Conservation (phyloP, 805 yeast species). For the Candida multigemmis region DNA sequence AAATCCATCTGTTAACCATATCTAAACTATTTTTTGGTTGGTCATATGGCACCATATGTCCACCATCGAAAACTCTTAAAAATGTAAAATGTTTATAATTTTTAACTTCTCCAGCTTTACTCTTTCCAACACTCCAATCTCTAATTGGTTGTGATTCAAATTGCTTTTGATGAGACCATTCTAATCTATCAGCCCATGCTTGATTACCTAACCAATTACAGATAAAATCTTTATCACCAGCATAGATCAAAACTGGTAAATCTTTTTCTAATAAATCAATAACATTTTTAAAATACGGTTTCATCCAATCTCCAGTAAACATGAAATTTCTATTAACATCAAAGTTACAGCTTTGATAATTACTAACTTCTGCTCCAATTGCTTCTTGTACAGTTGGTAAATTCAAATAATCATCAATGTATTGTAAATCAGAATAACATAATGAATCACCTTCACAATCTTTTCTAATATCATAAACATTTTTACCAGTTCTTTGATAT, state of each 20-base stretch:
- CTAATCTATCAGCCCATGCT: conserved; percentile 67
- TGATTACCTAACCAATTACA: conserved; percentile 91
- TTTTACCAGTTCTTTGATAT: conserved; percentile 75
- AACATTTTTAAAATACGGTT: conserved; percentile 59
- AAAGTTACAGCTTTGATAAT: conserved; percentile 67
- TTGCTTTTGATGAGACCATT: conserved; percentile 50
- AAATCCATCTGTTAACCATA: conserved; percentile 80
- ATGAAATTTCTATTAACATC: conserved; percentile 73
- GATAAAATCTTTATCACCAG: conserved; percentile 91
- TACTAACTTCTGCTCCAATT: conserved; percentile 84
- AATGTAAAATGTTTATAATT: conserved; percentile 67
- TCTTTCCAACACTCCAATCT: conserved; percentile 33
- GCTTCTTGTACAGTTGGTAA: conserved; percentile 66
- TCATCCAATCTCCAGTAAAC: conserved; percentile 87
- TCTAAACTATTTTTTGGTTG: conserved; percentile 72
- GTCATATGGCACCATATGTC: conserved; percentile 93
- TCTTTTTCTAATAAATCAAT: conserved; percentile 57
- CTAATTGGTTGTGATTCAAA: conserved; percentile 34
- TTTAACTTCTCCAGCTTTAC: conserved; percentile 63
- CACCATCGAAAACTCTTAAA: conserved; percentile 80
- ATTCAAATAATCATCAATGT: conserved; percentile 74
- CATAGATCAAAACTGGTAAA: conserved; percentile 77
- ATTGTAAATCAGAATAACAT: conserved; percentile 75
- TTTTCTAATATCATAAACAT: conserved; percentile 82
- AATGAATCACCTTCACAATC: conserved; percentile 60